phyloP scores from a whole-genome alignment of 768 basidiomycete genomes.

The Kwoniella dendrophila region DNA sequence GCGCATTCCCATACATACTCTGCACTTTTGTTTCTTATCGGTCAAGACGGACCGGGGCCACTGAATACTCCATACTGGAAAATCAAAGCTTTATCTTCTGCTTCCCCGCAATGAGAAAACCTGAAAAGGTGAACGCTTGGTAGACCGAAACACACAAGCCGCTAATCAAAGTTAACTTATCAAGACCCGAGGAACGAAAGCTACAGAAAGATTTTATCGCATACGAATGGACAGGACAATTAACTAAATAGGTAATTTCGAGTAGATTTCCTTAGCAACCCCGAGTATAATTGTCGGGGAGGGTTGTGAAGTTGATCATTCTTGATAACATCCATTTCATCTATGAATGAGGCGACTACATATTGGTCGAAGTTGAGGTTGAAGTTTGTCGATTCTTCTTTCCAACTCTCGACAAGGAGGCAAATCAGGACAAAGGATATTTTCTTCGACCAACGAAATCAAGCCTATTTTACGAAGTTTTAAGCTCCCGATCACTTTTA shows the following conservation, averaged over 20 bases:
- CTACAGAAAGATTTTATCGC: too few species aligned
- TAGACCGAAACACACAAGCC: too few species aligned
- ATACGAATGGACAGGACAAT: background rate
- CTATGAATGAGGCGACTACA: slow-evolving; percentile 4
- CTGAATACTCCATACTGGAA: too few species aligned
- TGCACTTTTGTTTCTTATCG: slow-evolving; percentile 6
- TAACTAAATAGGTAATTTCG: slow-evolving; percentile 3
- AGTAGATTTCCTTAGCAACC: background rate
- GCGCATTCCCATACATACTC: too few species aligned
- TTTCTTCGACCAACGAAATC: too few species aligned
- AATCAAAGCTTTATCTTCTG: too few species aligned
- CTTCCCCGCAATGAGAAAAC: too few species aligned
- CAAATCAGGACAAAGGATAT: background rate
- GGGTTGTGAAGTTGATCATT: background rate
- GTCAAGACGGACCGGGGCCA: slow-evolving; percentile 5
- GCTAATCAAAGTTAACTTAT: background rate
- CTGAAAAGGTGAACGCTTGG: too few species aligned
- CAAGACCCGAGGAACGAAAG: background rate
- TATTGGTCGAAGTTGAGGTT: background rate
- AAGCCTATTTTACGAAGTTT: too few species aligned
- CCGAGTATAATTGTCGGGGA: background rate
- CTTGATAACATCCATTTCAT: slow-evolving; percentile 3
- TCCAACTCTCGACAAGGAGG: background rate
- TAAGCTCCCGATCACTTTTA: background rate
- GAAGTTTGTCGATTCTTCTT: background rate